phyloP scores from a whole-genome alignment of 169 alveolate genomes.

The Cryptosporidium ryanae region DNA sequence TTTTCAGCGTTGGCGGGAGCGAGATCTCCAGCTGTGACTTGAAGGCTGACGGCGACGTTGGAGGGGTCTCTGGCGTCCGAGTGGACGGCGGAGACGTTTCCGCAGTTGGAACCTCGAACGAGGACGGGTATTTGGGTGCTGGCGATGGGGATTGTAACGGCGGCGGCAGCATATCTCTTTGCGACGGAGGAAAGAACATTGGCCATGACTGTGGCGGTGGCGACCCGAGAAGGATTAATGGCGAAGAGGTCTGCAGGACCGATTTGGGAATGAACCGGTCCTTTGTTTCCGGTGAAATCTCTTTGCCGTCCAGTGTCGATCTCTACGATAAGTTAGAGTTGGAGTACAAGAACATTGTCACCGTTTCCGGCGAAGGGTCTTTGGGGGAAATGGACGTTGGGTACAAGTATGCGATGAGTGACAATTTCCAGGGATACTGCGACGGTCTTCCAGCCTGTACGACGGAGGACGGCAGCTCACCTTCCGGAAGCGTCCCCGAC shows the following conservation, averaged over 20 bases:
- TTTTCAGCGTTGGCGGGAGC: constrained; percentile 18
- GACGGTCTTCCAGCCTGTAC: neutral
- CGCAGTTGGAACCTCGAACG: constrained; percentile 4
- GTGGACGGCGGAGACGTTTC: too few relatives aligned
- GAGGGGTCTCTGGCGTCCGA: neutral
- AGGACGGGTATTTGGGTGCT: neutral
- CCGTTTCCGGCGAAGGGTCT: neutral
- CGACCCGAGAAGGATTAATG: too few relatives aligned
- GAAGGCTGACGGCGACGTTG: neutral
- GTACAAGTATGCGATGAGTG: neutral
- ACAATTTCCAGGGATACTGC: neutral
- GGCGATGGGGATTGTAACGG: constrained; percentile 9
- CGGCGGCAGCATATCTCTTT: constrained; percentile 11
- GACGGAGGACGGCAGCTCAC: neutral
- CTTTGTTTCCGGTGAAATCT: neutral
- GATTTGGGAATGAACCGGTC: neutral
- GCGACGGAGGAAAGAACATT: constrained; percentile 38
- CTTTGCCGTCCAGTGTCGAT: constrained; percentile 37
- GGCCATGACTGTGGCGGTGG: too few relatives aligned
- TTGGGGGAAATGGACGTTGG: neutral
- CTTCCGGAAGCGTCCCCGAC: neutral
- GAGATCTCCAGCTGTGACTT: too few relatives aligned
- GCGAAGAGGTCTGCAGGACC: too few relatives aligned
- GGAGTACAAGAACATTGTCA: constrained; percentile 3
- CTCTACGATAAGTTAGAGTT: constrained; percentile 35